Conservation (phyloP, 2,329 filamentous ascomycete genomes). For the Grosmannia serpens region DNA sequence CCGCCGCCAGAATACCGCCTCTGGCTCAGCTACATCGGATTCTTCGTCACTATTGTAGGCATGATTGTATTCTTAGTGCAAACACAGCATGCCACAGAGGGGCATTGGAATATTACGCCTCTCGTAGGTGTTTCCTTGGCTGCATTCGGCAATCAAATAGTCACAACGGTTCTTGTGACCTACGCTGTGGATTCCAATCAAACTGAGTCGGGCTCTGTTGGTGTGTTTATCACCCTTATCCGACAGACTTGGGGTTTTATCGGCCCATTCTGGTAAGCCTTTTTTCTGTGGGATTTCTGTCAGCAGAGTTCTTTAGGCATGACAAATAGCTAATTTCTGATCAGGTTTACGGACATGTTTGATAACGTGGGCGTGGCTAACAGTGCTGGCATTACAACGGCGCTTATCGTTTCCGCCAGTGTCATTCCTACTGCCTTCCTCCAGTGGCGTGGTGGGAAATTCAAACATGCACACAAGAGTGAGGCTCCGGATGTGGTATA, state of each 20-base stretch:
- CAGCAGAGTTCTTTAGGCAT: background rate
- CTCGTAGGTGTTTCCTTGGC: conserved; percentile 38
- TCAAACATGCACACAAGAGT: background rate
- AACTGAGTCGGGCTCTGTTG: conserved; percentile 39
- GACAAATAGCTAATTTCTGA: background rate
- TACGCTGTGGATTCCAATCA: conserved; percentile 48
- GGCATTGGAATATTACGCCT: conserved; percentile 43
- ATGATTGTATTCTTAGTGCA: conserved; percentile 43
- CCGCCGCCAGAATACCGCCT: conserved; percentile 40
- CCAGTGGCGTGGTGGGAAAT: conserved; percentile 6
- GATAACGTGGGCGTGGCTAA: background rate
- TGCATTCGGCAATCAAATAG: conserved; percentile 25
- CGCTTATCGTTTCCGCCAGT: background rate
- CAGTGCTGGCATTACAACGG: background rate
- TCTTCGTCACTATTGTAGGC: conserved; percentile 36
- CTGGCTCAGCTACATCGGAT: conserved; percentile 45
- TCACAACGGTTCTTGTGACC: conserved; percentile 50
- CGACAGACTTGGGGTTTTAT: conserved; percentile 43
- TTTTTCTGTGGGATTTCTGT: background rate
- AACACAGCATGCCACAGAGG: background rate
- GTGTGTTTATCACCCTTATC: conserved; percentile 47
- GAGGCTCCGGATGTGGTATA: no score
- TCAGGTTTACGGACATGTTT: conserved; percentile 8
- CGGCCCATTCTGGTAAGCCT: conserved; percentile 22
- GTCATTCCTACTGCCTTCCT: conserved; percentile 1